Evolutionary conservation across 2,329 filamentous ascomycete genomes (phyloP).

Genomic region (Microcyclosporella mali): DNA sequence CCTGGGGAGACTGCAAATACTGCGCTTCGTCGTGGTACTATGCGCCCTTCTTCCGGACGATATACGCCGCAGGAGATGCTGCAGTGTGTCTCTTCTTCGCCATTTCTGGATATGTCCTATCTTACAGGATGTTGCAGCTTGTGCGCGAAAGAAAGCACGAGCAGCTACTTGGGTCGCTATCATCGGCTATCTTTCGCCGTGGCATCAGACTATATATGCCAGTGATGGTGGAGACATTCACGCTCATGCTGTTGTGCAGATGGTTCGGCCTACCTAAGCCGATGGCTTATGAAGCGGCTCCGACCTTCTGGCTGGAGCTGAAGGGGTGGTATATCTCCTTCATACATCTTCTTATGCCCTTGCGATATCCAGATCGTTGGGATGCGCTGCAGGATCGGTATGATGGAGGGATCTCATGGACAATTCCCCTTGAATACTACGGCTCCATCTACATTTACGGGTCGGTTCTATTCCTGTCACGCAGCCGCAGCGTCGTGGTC

Average conservation of each 20-base stretch:
- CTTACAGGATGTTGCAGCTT: slow-evolving; percentile 33
- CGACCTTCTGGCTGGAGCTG: slow-evolving; percentile 6
- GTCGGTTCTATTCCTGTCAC: slow-evolving; percentile 6
- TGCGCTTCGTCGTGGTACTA: slow-evolving; percentile 37
- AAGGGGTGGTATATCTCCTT: slow-evolving; percentile 6
- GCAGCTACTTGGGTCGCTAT: slow-evolving; percentile 3
- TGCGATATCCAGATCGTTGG: slow-evolving; percentile 14
- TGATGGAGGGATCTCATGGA: slow-evolving; percentile 14
- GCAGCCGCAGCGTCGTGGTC: slow-evolving; percentile 1
- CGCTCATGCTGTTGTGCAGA: slow-evolving; percentile 7
- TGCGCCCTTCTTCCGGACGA: slow-evolving; percentile 46
- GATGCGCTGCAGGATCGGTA: slow-evolving; percentile 8
- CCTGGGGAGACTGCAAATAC: slow-evolving; percentile 12
- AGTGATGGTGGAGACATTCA: slow-evolving; percentile 9
- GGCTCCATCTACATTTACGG: slow-evolving; percentile 10
- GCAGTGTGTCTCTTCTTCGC: slow-evolving; percentile 59
- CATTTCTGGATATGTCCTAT: slow-evolving; percentile 56
- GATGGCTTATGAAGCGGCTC: slow-evolving; percentile 1
- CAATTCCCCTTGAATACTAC: slow-evolving; percentile 13
- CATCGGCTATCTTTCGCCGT: slow-evolving; percentile 8
- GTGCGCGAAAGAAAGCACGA: slow-evolving; percentile 7
- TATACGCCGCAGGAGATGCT: slow-evolving; percentile 46
- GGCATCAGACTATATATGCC: slow-evolving; percentile 11
- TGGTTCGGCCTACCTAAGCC: slow-evolving; percentile 8
- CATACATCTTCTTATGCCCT: slow-evolving; percentile 7